Conservation (phyloP, 306 rosid genomes). For the Luffa aegyptiaca region DNA sequence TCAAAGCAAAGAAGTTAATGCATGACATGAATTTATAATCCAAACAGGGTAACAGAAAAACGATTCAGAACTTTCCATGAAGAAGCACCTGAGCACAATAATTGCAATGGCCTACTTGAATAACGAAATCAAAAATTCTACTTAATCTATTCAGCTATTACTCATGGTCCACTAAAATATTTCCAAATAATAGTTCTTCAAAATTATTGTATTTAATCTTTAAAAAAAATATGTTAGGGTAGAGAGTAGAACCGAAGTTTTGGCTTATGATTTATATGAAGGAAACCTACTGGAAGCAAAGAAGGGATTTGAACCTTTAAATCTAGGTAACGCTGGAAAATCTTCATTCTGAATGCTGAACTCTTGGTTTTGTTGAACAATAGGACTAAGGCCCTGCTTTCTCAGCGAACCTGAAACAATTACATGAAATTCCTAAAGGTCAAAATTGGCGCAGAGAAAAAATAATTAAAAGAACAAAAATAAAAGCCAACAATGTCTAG, state of each 20-base stretch:
- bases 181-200: background rate
- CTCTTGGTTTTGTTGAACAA: conserved; percentile 95
- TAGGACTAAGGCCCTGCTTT: conserved; percentile 92
- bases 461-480: background rate
- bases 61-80: background rate
- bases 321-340: conserved; percentile 95
- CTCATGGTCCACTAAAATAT: background rate
- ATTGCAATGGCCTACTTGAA: background rate
- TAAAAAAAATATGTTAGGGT: background rate
- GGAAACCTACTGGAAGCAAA: background rate
- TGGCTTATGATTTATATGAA: conserved; percentile 5
- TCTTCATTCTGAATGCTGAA: conserved; percentile 97
- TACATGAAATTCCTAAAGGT: background rate
- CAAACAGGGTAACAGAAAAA: background rate
- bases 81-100: background rate
- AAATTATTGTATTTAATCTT: no score
- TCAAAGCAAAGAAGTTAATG: background rate
- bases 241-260: background rate
- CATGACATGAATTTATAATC: background rate
- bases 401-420: conserved; percentile 74
- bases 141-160: background rate
- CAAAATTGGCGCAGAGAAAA: conserved; percentile 1
- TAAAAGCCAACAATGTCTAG: background rate
- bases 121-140: background rate
- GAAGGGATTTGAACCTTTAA: conserved; percentile 59